phyloP scores from a whole-genome alignment of 192 early-diverging fungal species.

The Podila epicladia region DNA sequence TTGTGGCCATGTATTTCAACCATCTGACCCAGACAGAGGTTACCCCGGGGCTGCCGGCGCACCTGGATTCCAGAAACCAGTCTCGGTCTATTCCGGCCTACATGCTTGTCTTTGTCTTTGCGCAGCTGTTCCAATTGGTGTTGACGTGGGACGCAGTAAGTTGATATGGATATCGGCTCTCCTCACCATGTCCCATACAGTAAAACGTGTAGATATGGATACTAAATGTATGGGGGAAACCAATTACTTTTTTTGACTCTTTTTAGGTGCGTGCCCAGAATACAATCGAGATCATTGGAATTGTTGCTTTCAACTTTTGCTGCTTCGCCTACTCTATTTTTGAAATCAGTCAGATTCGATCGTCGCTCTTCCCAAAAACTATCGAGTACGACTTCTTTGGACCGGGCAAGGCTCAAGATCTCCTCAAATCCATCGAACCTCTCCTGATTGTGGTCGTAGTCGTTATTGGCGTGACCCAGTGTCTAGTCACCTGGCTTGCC shows the following conservation, averaged over 20 bases:
- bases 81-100: constrained; percentile 70
- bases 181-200: neutral
- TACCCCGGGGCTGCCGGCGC: neutral
- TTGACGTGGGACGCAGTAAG: constrained; percentile 78
- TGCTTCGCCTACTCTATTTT: constrained; percentile 75
- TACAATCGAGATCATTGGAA: constrained; percentile 76
- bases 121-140: constrained; percentile 74
- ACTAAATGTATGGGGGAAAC: no score
- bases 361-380: constrained; percentile 21
- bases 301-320: constrained; percentile 75
- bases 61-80: constrained; percentile 22
- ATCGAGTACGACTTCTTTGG: neutral
- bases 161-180: constrained; percentile 9
- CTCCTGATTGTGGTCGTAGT: constrained; percentile 65
- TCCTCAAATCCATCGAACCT: constrained; percentile 22
- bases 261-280: constrained; percentile 72
- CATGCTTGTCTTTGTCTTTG: constrained; percentile 75
- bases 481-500: constrained; percentile 61
- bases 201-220: neutral
- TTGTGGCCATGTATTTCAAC: constrained; percentile 32
- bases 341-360: constrained; percentile 67
- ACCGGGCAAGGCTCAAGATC: neutral
- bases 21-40: neutral
- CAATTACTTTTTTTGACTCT: neutral
- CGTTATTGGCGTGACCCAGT: constrained; percentile 62